Base-by-base conservation (phyloP, 2,329 filamentous ascomycete genomes). In the Clonostachys chloroleuca region DNA sequence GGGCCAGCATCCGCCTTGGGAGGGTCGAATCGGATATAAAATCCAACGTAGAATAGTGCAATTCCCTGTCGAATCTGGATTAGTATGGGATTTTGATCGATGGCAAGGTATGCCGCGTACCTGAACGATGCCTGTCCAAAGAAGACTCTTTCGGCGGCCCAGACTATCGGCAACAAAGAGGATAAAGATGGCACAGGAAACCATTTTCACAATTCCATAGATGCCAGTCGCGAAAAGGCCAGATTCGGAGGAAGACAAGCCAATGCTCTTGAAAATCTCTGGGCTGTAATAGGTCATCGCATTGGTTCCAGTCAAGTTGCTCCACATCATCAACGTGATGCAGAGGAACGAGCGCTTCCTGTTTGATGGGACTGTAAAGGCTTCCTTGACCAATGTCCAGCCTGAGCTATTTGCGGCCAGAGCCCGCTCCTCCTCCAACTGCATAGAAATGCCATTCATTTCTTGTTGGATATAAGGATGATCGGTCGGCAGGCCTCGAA, bases 371-470 rank as follows among this genome's bases (percentile, higher is more conserved):
- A 79, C 74, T 12, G 69, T 65, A 73, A 77, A 84, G 73, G 81
- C 81, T 60, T 83, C 81, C 53, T 70, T 76, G 55, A 78, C 72
- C 17, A 81, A 60, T 52, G 81, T 78, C 73, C 73, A 77, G 2
- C 52, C 56, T 4, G 61, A 59, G 16, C 68, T 46, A 1, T 67
- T 55, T 1, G 59, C 54, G 3, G 36, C 17, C 12, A 39, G 14
- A 18, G 60, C 51, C 34, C 63, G 57, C 14, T 69, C 65, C 34
- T 68, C 68, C 7, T 66, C 50, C 1, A 64, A 60, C n/a, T 67
- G 64, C 0, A 64, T 63, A 47, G 66, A 66, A 51, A 69, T 68
- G 13, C 57, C 57, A 5, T 67, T 58, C 18, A 62, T 63, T 36
- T 70, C 67, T 9, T 52, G 47, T 5, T 57, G 56, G 1, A 69